Evolutionary conservation across 2,329 filamentous ascomycete genomes (phyloP).

Genomic region (Fusarium euwallaceae): DNA sequence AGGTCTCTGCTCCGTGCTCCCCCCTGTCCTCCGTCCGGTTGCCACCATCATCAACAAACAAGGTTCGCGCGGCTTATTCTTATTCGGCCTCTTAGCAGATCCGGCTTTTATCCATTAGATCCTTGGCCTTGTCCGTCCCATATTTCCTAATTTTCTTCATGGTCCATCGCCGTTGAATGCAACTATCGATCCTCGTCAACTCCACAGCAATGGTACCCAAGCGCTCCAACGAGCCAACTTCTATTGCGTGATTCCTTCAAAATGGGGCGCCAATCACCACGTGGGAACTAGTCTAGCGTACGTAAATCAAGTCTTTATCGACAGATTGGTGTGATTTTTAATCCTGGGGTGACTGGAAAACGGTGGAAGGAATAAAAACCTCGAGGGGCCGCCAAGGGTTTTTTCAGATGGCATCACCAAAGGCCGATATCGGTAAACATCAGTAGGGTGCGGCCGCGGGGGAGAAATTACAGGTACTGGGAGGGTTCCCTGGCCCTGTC

Average conservation of each 20-base stretch:
- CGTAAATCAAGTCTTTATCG: neutral
- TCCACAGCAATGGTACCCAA: conserved; percentile 3
- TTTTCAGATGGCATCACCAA: neutral
- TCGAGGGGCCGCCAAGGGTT: neutral
- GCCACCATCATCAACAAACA: neutral
- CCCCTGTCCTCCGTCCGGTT: neutral
- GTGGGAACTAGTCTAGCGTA: conserved; percentile 1
- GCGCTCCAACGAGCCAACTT: neutral
- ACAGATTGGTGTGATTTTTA: neutral
- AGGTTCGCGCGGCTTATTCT: neutral
- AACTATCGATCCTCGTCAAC: neutral
- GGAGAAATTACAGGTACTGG: neutral
- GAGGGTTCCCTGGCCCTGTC: neutral
- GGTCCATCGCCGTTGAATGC: neutral
- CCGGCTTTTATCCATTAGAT: neutral
- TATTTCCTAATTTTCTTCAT: neutral
- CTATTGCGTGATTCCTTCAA: neutral
- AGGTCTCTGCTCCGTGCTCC: neutral
- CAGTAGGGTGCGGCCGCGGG: neutral
- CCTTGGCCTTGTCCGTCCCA: neutral
- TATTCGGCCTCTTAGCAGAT: conserved; percentile 1
- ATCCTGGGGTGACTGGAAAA: neutral
- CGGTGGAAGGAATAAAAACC: neutral
- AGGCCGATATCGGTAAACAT: neutral
- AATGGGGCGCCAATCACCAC: conserved; percentile 1